Evolutionary conservation across 1,284 basidiomycete species (phyloP), one percentile per base, ranked within the genome.

Genomic region (Ustilago vetiveriae): DNA sequence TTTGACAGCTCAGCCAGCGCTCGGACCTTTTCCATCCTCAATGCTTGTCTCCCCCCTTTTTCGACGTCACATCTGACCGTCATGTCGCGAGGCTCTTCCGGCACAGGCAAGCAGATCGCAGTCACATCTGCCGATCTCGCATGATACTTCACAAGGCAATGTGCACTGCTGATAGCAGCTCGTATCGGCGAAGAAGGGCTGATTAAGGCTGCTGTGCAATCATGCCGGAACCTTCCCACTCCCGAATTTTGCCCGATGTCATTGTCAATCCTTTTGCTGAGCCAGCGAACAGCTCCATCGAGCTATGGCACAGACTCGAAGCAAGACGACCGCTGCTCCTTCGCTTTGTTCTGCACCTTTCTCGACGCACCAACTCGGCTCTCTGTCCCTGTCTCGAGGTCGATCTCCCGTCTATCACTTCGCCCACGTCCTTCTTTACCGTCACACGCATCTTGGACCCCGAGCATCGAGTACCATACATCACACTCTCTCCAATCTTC

Each of bases 381-480:
- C 56, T 70, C 13, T 70, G 67, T 14, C 67, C 67, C 1, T 59
- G 56, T 27, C 48, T 70, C 1, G 26, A 58, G 19, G 55, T 40
- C 16, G 23, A 40, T 8, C 40, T 70, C 3, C 21, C 41, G 16
- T 35, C 41, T 16, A 3, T 23, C 17, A 6, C 24, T 27, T 27
- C 16, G 7, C 4, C 17, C 21, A 21, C 36, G 19, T 21, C 16
- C 1, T 23, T 17, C 6, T 40, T 39, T 44, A 55, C 51, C 1
- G 49, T 67, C 10, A 50, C 55, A 1, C 58, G 70, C 13, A 68
- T 72, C 32, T 46, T 72, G 5, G 70, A 72, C 24, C 70, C 70
- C 1, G 70, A 72, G 22, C 64, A 68, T 19, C 45, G 52, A 3
- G 30, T 49, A 4, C 70, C 70, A 0, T 72, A 63, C 43, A 40